Evolutionary conservation across 306 rosid genomes (phyloP), one percentile per base, ranked within the genome.

Genomic region (Cucumis melo): DNA sequence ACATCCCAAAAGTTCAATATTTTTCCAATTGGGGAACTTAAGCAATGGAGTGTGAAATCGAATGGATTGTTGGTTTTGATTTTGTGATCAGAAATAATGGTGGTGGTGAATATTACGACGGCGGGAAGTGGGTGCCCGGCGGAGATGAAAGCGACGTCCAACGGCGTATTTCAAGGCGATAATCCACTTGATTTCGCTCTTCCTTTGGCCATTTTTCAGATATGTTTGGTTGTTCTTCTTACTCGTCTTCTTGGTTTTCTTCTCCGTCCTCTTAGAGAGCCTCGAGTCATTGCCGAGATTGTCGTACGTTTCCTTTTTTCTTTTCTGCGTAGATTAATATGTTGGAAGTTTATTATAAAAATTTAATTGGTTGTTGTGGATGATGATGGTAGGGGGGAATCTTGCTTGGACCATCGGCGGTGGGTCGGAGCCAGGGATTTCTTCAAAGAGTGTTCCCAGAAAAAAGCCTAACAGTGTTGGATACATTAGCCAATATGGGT

Each of bases 131-230:
- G 48, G 3, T 84, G 87, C 71, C 73, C 87, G 20, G 21, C 78
- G 1, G 68, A 72, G 19, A 90, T 90, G 95, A 63, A 73, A 70
- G 92, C 95, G 10, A 86, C 95, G 13, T 90, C 95, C 0, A 90
- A 90, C 73, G 95, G 95, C n/a, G 78, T 90, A 13, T 90, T 90
- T 63, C 95, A 90, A 77, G 90, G 90, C 53, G 95, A 90, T 50
- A 82, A 72, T 75, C 96, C 92, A 6, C 89, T 90, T 6, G 84
- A 90, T 36, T 88, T 1, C 76, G 84, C 96, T 16, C 87, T 90
- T 11, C 96, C 96, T 79, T 86, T 90, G 12, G 82, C 80, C 66
- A 90, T 88, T 80, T 29, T 87, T 50, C 91, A 87, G 59, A 87
- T 87, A 58, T 81, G 86, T 57, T 44, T 87, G 27, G 91, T 87